Evolutionary conservation across 768 basidiomycete genomes (phyloP).

Genomic region (Auricularia sp.): DNA sequence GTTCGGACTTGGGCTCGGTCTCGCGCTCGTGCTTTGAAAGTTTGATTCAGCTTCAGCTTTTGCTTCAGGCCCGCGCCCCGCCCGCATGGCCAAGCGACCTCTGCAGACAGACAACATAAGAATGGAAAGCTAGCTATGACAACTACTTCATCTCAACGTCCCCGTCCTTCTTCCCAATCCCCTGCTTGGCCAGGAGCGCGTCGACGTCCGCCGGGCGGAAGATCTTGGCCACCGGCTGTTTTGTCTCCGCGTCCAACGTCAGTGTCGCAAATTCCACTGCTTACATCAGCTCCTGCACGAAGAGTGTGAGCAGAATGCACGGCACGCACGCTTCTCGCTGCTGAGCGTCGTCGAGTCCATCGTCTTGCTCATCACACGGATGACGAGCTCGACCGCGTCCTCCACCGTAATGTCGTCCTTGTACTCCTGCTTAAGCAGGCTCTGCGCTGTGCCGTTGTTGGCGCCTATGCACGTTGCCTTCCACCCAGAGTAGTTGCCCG

Average conservation of each 20-base stretch:
- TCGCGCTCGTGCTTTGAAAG: neutral
- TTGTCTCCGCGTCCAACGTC: slow-evolving; percentile 67
- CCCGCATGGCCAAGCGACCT: neutral
- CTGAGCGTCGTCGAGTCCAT: slow-evolving; percentile 97
- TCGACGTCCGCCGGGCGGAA: slow-evolving; percentile 85
- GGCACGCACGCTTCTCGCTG: slow-evolving; percentile 81
- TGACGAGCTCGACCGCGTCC: slow-evolving; percentile 83
- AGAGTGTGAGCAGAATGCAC: neutral
- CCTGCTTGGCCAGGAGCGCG: slow-evolving; percentile 64
- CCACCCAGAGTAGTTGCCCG: slow-evolving; percentile 96
- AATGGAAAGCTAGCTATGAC: neutral
- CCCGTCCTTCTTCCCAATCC: slow-evolving; percentile 79
- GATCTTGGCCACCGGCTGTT: slow-evolving; percentile 82
- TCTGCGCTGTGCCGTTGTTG: slow-evolving; percentile 93
- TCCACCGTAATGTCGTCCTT: slow-evolving; percentile 88
- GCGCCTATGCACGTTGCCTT: slow-evolving; percentile 99
- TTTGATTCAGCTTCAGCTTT: neutral
- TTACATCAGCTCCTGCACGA: neutral
- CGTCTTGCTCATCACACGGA: slow-evolving; percentile 97
- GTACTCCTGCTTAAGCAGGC: slow-evolving; percentile 94
- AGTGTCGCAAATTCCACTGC: slow-evolving; percentile 94
- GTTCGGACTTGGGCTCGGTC: neutral
- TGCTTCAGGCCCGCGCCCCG: neutral
- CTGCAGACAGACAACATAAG: neutral
- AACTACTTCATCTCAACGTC: slow-evolving; percentile 60